Percentiles rank a stretch among this genome's conserved stretches.
Conservation (phyloP, 305 asterid genomes). For the Fraxinus nigra region DNA sequence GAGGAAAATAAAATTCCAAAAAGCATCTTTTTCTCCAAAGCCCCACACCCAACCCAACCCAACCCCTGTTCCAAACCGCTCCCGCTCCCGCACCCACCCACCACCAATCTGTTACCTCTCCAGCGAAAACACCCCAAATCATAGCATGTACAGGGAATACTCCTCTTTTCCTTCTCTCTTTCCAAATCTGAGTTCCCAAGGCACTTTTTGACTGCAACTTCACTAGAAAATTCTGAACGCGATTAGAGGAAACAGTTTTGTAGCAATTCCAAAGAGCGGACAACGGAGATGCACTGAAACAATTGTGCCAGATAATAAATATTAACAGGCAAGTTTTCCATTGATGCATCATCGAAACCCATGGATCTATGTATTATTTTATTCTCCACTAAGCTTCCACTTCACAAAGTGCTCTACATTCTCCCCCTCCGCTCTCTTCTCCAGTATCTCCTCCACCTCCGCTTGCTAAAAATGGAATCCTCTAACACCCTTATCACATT, state of each 20-base stretch:
- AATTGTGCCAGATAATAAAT: conserved; percentile 18
- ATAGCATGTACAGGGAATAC: conserved; percentile 23
- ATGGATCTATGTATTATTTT: conserved; percentile 24
- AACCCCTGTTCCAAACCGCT: no score
- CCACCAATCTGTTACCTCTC: background rate
- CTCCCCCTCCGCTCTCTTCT: conserved; percentile 77
- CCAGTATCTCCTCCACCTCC: conserved; percentile 73
- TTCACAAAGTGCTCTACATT: background rate
- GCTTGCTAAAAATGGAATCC: conserved; percentile 64
- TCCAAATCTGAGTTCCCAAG: conserved; percentile 31
- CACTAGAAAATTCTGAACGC: conserved; percentile 9
- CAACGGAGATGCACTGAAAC: conserved; percentile 16
- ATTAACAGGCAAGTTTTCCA: conserved; percentile 13
- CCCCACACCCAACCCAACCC: background rate
- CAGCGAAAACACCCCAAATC: conserved; percentile 16
- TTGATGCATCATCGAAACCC: conserved; percentile 25
- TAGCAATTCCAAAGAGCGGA: conserved; percentile 14
- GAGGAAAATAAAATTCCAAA: no score
- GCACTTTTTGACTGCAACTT: conserved; percentile 37
- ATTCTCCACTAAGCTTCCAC: background rate
- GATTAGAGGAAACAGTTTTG: conserved; percentile 14
- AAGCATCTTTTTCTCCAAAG: background rate
- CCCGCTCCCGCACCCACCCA: no score
- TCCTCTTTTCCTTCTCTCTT: conserved; percentile 30
- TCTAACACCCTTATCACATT: conserved; percentile 55